Evolutionary conservation across 2,329 filamentous ascomycete genomes (phyloP), one percentile per base, ranked within the genome.

Genomic region (Venturia carpophila): DNA sequence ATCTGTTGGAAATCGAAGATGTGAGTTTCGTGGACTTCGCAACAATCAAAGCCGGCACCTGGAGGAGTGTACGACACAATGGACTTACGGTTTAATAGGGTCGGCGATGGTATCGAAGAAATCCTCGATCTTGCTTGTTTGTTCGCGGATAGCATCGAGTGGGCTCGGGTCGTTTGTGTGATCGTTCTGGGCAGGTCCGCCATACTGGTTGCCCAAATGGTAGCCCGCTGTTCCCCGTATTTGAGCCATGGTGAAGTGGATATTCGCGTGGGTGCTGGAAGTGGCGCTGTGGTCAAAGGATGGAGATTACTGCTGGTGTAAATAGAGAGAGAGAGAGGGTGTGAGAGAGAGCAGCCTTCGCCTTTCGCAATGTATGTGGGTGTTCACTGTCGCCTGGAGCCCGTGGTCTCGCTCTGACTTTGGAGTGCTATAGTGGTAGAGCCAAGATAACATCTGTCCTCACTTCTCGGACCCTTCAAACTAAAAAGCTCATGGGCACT

Each of bases 121-220:
- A 75, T 99, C 94, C 80, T 99, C 94, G 70, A 99, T 93, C 84
- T 97, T 97, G 87, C 90, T 96, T 63, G 94, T 99, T 78, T 97
- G 92, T 76, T 92, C 86, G 69, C 94, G 85, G 74, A 99, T 91
- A 72, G 91, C 84, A 76, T 97, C 94, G 71, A 99, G 85, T 66
- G 89, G 87, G 76, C 86, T 91, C 61, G 88, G 84, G 71, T 92
- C 87, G 74, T 83, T 84, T 66, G 82, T 84, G 66, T 41, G n/a
- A 61, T 88, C 83, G 70, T 76, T 79, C 69, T 79, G 80, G 71
- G 79, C 82, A 67, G 81, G 81, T 60, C 83, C 84, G 68, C 84
- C 87, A 72, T 91, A 92, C 69, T 87, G 85, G 73, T 86, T 87
- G 73, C 87, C 85, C 75, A 94, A 84, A 79, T 92, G 90, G 79